phyloP scores from a whole-genome alignment of 768 basidiomycete species.

The Tricholoma bakamatsutake region DNA sequence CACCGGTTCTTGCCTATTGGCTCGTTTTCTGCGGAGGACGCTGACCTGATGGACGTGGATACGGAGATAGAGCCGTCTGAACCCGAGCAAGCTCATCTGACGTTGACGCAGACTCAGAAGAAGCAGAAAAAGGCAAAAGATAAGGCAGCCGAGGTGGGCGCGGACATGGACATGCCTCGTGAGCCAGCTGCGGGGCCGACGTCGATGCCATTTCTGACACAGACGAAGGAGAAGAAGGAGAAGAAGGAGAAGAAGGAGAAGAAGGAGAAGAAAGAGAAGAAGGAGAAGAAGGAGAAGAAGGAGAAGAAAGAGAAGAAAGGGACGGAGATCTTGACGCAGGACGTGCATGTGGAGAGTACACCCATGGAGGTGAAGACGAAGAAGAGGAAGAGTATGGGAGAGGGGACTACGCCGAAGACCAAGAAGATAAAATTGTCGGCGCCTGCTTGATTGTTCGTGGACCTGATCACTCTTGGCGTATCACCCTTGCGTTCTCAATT shows the following conservation, averaged over 20 bases:
- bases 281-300: slow-evolving; percentile 29
- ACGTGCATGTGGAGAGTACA: slow-evolving; percentile 17
- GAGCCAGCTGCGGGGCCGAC: not conserved
- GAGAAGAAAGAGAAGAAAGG: slow-evolving; percentile 46
- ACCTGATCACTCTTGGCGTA: not conserved
- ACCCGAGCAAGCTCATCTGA: not conserved
- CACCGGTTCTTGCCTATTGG: slow-evolving; percentile 63
- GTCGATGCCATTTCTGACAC: not conserved
- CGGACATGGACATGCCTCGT: slow-evolving; percentile 2
- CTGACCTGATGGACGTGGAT: slow-evolving; percentile 13
- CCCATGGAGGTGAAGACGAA: slow-evolving; percentile 40
- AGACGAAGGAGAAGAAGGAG: slow-evolving; percentile 19
- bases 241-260: slow-evolving; percentile 44
- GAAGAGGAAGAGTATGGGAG: slow-evolving; percentile 23
- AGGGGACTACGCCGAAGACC: not conserved
- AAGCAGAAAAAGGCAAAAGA: slow-evolving; percentile 8
- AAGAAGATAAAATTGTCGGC: not conserved
- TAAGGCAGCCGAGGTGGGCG: slow-evolving; percentile 10
- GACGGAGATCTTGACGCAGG: slow-evolving; percentile 5
- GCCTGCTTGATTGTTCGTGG: not conserved
- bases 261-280: too few species aligned
- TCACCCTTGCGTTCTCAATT: not conserved
- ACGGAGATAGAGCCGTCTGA: not conserved
- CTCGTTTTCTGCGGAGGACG: slow-evolving; percentile 27
- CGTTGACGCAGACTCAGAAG: not conserved